Evolutionary conservation across 2,329 filamentous ascomycete species (phyloP).

Genomic region (Bipolaris sorokiniana): DNA sequence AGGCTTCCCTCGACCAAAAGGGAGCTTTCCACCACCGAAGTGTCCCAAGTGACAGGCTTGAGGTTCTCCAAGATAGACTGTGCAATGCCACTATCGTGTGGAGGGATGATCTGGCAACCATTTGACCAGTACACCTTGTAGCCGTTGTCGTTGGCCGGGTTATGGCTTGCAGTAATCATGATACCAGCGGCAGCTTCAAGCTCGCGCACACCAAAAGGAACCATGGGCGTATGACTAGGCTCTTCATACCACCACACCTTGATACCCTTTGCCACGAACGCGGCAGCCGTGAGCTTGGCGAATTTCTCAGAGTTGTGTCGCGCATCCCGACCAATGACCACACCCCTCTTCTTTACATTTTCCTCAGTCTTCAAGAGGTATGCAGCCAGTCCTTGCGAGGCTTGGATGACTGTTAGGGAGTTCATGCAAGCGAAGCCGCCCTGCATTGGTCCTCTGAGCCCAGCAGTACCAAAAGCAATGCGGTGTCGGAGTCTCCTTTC

Average conservation of each 20-base stretch:
- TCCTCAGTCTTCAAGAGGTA: slow-evolving; percentile 59
- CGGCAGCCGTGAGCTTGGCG: slow-evolving; percentile 64
- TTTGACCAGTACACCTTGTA: slow-evolving; percentile 73
- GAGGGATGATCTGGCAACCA: slow-evolving; percentile 69
- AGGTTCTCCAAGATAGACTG: slow-evolving; percentile 62
- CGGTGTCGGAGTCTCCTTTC: slow-evolving; percentile 60
- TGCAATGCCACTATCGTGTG: slow-evolving; percentile 65
- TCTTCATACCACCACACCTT: slow-evolving; percentile 65
- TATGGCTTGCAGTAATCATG: slow-evolving; percentile 72
- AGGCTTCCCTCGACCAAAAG: slow-evolving; percentile 53
- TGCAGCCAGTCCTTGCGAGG: slow-evolving; percentile 68
- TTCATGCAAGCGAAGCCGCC: slow-evolving; percentile 69
- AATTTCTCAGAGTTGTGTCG: slow-evolving; percentile 68
- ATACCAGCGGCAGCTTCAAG: slow-evolving; percentile 64
- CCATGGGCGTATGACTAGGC: slow-evolving; percentile 64
- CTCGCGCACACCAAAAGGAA: slow-evolving; percentile 65
- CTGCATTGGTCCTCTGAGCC: slow-evolving; percentile 68
- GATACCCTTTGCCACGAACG: slow-evolving; percentile 64
- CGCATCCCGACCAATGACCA: slow-evolving; percentile 68
- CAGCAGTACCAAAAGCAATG: slow-evolving; percentile 68
- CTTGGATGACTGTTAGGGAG: slow-evolving; percentile 65
- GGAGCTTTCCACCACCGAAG: slow-evolving; percentile 50
- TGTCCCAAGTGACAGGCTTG: slow-evolving; percentile 58
- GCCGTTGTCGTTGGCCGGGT: slow-evolving; percentile 68
- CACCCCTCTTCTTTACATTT: slow-evolving; percentile 53